Evolutionary conservation across 2,329 filamentous ascomycete genomes (phyloP), one percentile per base, ranked within the genome.

Genomic region (Aspergillus quadricinctus): DNA sequence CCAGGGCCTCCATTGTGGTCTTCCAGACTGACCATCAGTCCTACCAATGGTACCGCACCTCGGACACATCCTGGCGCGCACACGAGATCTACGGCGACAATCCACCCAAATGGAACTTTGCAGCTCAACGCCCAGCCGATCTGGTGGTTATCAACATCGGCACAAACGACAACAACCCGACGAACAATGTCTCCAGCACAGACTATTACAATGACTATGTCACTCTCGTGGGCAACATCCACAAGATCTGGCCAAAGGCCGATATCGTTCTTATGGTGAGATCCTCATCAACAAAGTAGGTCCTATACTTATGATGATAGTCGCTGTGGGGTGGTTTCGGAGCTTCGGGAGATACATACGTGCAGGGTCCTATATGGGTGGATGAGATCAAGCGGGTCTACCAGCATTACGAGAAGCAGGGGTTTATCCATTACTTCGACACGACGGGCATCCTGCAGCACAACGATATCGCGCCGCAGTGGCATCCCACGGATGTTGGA

Each of bases 371-470:
- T 6, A 77, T 77, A 14, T 83, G 79, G 59, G 71, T 77, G 50
- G 70, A 79, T 21, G 79, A 84, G 60, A 79, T 83, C 7, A 72
- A 77, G 57, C 63, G 74, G 4, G 78, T 59, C 10, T 53, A 49
- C n/a, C 25, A 58, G 19, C 55, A 49, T 14, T 56, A 46, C 41
- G 19, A 55, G 11, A 37, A 40, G 37, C 27, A 57, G 10, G 54
- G 49, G 17, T 52, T 49, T 29, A 27, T 54, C 5, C 50, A 57
- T 43, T 59, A 84, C 62, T 86, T 86, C 71, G 82, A 85, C 62
- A 85, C 81, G 0, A 82, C 77, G 7, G 83, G 83, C 0, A 82
- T 86, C 45, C 64, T 86, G 64, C 81, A 85, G 61, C 81, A 86
- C 62, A 85, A 85, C 58, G 83, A 86, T 62, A 82, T 85, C 56